Evolutionary conservation across 768 basidiomycete genomes (phyloP).

Genomic region (Leccinum imitatum): DNA sequence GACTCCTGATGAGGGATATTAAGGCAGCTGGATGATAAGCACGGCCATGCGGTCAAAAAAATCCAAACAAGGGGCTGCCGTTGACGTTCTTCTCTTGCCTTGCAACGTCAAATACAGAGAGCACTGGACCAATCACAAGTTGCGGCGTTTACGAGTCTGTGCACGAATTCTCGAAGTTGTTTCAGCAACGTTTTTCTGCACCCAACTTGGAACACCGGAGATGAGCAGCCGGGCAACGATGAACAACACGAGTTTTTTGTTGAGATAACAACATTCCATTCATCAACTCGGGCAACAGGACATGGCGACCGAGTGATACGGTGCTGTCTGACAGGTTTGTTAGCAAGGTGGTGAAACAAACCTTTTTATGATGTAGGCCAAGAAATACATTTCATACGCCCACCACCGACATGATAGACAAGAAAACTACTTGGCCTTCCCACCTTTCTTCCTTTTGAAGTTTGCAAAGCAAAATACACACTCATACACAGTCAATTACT

Average conservation of each 20-base stretch:
- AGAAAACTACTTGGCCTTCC: constrained; percentile 27
- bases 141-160: constrained; percentile 29
- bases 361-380: constrained; percentile 21
- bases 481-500: constrained; percentile 26
- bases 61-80: constrained; percentile 29
- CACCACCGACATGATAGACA: constrained; percentile 19
- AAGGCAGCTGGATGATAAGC: constrained; percentile 31
- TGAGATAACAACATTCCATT: constrained; percentile 20
- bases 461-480: constrained; percentile 12
- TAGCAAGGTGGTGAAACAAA: constrained; percentile 30
- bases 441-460: constrained; percentile 21
- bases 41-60: constrained; percentile 23
- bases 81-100: constrained; percentile 23
- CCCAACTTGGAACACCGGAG: constrained; percentile 24
- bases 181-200: constrained; percentile 26
- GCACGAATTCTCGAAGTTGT: constrained; percentile 30
- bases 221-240: constrained; percentile 22
- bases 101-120: constrained; percentile 31
- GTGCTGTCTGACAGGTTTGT: constrained; percentile 20
- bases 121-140: constrained; percentile 23
- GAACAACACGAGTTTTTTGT: constrained; percentile 16
- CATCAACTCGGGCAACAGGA: constrained; percentile 21
- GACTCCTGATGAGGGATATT: constrained; percentile 24
- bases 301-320: constrained; percentile 20
- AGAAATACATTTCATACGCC: constrained; percentile 29